Conservation (phyloP, 495 filamentous ascomycete species). For the Penicillium lagena region DNA sequence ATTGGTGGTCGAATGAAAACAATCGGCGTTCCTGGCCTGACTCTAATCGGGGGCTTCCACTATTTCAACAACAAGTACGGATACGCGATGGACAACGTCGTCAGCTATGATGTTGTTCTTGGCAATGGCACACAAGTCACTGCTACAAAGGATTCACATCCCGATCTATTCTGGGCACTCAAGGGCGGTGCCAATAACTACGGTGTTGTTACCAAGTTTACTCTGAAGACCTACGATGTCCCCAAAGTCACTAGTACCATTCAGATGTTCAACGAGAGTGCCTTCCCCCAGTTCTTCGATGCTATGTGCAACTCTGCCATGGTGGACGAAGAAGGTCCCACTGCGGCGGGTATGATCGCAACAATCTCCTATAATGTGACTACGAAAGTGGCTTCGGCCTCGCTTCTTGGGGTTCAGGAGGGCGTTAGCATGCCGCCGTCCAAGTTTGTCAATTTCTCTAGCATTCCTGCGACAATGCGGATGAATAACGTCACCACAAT, state of each 20-base stretch:
- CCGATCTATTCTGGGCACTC: slow-evolving; percentile 33
- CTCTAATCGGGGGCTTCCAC: slow-evolving; percentile 26
- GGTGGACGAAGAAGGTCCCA: slow-evolving; percentile 9
- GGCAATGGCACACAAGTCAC: slow-evolving; percentile 22
- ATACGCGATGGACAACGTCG: slow-evolving; percentile 36
- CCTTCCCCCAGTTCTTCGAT: slow-evolving; percentile 10
- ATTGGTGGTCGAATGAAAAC: slow-evolving; percentile 29
- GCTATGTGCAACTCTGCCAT: slow-evolving; percentile 12
- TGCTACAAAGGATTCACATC: slow-evolving; percentile 12
- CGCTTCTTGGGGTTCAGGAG: slow-evolving; percentile 20
- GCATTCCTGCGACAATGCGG: slow-evolving; percentile 7
- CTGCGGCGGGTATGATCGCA: slow-evolving; percentile 17
- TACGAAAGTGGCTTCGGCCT: slow-evolving; percentile 5
- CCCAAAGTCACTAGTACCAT: slow-evolving; percentile 29
- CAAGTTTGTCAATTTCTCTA: slow-evolving; percentile 21
- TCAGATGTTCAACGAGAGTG: slow-evolving; percentile 25
- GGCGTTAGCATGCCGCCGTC: slow-evolving; percentile 19
- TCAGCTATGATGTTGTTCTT: slow-evolving; percentile 22
- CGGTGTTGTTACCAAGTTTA: slow-evolving; percentile 39
- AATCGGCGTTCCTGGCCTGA: slow-evolving; percentile 36
- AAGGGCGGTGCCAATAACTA: slow-evolving; percentile 37
- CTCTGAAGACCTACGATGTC: slow-evolving; percentile 36
- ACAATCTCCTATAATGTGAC: slow-evolving; percentile 19
- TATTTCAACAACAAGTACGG: slow-evolving; percentile 37
- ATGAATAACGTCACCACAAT: slow-evolving; percentile 20